Conservation (phyloP, 495 filamentous ascomycete genomes). For the Cryomyces minteri region DNA sequence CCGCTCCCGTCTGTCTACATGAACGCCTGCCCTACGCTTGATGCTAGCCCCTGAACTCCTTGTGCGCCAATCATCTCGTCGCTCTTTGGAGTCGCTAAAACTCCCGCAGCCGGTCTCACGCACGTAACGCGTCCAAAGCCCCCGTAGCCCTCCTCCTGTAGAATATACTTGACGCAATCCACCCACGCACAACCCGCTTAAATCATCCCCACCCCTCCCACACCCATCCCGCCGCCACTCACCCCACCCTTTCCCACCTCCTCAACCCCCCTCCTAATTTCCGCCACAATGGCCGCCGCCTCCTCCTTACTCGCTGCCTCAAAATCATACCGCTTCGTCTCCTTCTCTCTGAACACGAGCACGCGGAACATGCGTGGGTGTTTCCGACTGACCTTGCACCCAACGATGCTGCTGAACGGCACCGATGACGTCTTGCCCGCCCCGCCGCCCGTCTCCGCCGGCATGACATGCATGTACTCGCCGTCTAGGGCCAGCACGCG, state of each 20-base stretch:
- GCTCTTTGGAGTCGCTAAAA: too few relatives aligned
- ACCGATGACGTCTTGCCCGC: slow-evolving; percentile 69
- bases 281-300: slow-evolving; percentile 75
- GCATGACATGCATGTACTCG: slow-evolving; percentile 91
- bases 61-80: too few relatives aligned
- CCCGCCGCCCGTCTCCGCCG: slow-evolving; percentile 32
- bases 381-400: slow-evolving; percentile 77
- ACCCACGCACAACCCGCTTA: too few relatives aligned
- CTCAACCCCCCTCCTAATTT: slow-evolving; percentile 54
- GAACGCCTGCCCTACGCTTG: too few relatives aligned
- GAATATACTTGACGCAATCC: too few relatives aligned
- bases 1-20: too few relatives aligned
- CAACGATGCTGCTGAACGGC: slow-evolving; percentile 81
- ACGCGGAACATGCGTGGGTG: slow-evolving; percentile 87
- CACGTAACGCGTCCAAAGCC: too few relatives aligned
- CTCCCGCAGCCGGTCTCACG: too few relatives aligned
- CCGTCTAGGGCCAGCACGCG: slow-evolving; percentile 79
- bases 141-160: too few relatives aligned
- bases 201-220: too few relatives aligned
- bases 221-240: too few relatives aligned
- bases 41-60: too few relatives aligned
- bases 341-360: slow-evolving; percentile 61
- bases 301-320: slow-evolving; percentile 64
- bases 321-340: slow-evolving; percentile 93
- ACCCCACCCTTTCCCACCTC: neutral